A percentile compares a stretch with the other conserved stretches of the same genome.
Conservation (phyloP, 1,284 basidiomycete species). For the Uromyces viciae-fabae region DNA sequence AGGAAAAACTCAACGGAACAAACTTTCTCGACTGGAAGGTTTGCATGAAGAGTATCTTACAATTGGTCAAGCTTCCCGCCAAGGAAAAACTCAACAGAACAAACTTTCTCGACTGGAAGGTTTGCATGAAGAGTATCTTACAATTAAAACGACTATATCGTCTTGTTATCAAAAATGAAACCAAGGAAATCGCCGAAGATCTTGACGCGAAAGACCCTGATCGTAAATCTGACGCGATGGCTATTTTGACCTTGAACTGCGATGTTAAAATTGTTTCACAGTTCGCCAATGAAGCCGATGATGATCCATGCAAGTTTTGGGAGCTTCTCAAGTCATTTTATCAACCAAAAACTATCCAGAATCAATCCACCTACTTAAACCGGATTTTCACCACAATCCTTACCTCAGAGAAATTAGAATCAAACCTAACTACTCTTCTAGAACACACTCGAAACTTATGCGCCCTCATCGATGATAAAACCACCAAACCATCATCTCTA, state of each 20-base stretch:
- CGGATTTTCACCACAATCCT: neutral
- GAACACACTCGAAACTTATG: neutral
- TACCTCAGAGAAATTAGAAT: neutral
- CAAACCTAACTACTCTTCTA: neutral
- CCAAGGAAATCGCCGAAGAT: neutral
- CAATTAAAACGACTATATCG: neutral
- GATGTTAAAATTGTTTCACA: neutral
- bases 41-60: neutral
- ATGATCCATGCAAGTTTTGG: neutral
- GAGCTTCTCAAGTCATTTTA: neutral
- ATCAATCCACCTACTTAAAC: neutral
- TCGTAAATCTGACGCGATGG: neutral
- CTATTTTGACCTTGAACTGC: neutral
- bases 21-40: conserved; percentile 14
- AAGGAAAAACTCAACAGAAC: neutral
- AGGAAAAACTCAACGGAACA: neutral
- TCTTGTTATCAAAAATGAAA: neutral
- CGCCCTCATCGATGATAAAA: neutral
- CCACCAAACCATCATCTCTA: neutral
- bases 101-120: conserved; percentile 1
- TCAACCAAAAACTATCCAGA: conserved; percentile 12
- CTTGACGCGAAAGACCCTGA: neutral
- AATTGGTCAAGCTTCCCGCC: neutral
- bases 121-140: neutral
- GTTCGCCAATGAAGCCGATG: neutral